Percentiles rank a stretch among this genome's conserved stretches.
These are phyloP conservation scores for Chalciporus chontae DNA, from an alignment of 768 basidiomycete genomes.

Conservation along the genomic window DNA sequence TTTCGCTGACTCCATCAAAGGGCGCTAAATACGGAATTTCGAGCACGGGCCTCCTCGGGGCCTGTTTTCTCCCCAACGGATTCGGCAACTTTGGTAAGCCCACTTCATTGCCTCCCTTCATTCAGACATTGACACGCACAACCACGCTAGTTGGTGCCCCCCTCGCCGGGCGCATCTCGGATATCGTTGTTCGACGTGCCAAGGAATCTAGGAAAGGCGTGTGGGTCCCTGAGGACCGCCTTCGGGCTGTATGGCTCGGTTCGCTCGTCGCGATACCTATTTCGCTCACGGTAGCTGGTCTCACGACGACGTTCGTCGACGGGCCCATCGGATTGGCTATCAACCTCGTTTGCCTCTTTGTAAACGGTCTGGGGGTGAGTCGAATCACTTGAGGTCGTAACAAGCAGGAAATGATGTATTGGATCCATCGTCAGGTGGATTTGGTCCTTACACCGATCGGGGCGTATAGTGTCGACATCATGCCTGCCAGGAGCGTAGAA, in stretches of 20 bases:
- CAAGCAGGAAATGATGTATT: neutral
- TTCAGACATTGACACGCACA: neutral
- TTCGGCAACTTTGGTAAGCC: constrained; percentile 24
- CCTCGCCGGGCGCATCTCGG: constrained; percentile 56
- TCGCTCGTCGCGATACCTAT: constrained; percentile 49
- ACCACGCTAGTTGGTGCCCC: constrained; percentile 51
- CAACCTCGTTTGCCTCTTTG: constrained; percentile 53
- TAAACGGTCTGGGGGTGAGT: constrained; percentile 63
- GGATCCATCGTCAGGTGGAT: constrained; percentile 43
- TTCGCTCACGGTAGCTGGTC: constrained; percentile 45
- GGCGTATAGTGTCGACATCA: constrained; percentile 57
- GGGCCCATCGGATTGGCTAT: constrained; percentile 48
- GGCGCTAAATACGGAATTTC: constrained; percentile 37
- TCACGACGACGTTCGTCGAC: constrained; percentile 48
- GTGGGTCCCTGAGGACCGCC: constrained; percentile 69
- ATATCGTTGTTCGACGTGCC: constrained; percentile 47
- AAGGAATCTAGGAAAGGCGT: constrained; percentile 46
- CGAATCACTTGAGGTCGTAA: neutral
- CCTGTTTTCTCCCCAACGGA: constrained; percentile 25
- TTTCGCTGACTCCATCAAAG: constrained; percentile 30
- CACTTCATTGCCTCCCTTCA: neutral
- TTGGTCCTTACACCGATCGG: constrained; percentile 51
- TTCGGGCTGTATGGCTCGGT: constrained; percentile 49
- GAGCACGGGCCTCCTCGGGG: constrained; percentile 21
- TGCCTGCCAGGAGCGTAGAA: constrained; percentile 62